Percentiles rank a stretch among this genome's conserved stretches.
phyloP scores from a whole-genome alignment of 768 basidiomycete species.

The Podaxis carcinomalis region DNA sequence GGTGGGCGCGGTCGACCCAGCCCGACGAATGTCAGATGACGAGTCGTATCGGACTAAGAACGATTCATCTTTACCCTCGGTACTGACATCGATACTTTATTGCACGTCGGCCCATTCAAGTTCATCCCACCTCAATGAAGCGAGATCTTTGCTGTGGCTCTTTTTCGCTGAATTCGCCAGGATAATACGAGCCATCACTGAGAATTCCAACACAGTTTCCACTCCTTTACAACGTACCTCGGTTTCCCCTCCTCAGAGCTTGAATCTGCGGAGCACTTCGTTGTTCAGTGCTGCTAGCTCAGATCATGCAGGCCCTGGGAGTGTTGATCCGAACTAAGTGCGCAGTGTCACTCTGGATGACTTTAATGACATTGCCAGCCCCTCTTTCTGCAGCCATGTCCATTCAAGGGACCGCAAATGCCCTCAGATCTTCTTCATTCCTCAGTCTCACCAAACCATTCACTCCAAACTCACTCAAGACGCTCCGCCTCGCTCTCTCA shows the following conservation, averaged over 20 bases:
- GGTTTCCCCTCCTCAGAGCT: too few relatives aligned
- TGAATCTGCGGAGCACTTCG: too few relatives aligned
- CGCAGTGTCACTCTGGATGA: background rate
- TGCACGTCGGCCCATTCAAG: background rate
- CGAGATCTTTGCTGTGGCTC: too few relatives aligned
- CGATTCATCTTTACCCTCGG: background rate
- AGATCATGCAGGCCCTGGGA: background rate
- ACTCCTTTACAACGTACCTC: too few relatives aligned
- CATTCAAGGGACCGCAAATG: background rate
- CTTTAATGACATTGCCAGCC: background rate
- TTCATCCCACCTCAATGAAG: too few relatives aligned
- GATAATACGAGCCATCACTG: too few relatives aligned
- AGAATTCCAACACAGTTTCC: too few relatives aligned
- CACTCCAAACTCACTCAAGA: constrained; percentile 30
- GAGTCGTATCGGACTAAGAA: background rate
- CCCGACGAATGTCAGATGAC: background rate
- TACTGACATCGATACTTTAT: background rate
- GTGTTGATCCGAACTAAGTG: background rate
- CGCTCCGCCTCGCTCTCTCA: constrained; percentile 24
- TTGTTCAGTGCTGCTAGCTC: background rate
- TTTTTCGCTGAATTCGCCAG: too few relatives aligned
- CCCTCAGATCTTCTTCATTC: constrained; percentile 17
- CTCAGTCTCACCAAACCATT: constrained; percentile 35
- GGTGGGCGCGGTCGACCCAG: background rate
- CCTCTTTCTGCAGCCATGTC: constrained; percentile 14